Evolutionary conservation across 441 rosid species (phyloP).

Genomic region (Omphalea diandra): DNA sequence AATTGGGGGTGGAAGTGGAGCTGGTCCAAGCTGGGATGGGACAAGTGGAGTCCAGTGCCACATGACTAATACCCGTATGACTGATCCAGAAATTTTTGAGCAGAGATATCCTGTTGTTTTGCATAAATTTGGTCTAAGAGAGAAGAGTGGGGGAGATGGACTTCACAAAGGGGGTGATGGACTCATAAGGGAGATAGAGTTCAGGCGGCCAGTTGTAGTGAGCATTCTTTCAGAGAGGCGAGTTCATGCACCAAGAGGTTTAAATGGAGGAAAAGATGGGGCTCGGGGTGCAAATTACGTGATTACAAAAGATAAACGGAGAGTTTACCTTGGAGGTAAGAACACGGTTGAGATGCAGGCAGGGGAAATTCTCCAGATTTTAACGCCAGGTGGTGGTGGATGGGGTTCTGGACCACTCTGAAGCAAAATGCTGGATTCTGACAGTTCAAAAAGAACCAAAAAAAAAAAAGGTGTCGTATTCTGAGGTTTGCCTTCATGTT

Average conservation of each 20-base stretch:
- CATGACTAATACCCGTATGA: slow-evolving; percentile 97
- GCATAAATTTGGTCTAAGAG: slow-evolving; percentile 76
- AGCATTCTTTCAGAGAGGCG: slow-evolving; percentile 97
- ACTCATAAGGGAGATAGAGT: slow-evolving; percentile 83
- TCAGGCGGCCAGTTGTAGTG: slow-evolving; percentile 68
- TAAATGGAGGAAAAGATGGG: slow-evolving; percentile 74
- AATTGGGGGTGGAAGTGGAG: slow-evolving; percentile 93
- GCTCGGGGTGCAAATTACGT: slow-evolving; percentile 80
- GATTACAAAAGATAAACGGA: slow-evolving; percentile 54
- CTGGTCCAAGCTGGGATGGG: slow-evolving; percentile 88
- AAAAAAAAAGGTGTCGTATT: no score
- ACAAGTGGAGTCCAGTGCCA: slow-evolving; percentile 96
- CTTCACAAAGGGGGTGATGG: slow-evolving; percentile 81
- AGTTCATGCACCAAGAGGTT: slow-evolving; percentile 81
- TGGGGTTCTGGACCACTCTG: slow-evolving; percentile 46
- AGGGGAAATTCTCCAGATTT: slow-evolving; percentile 78
- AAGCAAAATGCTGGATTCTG: neutral
- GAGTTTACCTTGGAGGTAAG: slow-evolving; percentile 80
- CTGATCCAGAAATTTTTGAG: slow-evolving; percentile 96
- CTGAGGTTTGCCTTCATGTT: neutral
- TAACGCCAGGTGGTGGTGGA: slow-evolving; percentile 94
- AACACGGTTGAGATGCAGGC: slow-evolving; percentile 70
- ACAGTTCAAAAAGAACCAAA: no score
- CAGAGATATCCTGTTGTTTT: slow-evolving; percentile 89
- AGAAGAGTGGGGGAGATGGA: slow-evolving; percentile 82